Base-by-base conservation (phyloP, 2,329 filamentous ascomycete species). In the Aspergillus jensenii region DNA sequence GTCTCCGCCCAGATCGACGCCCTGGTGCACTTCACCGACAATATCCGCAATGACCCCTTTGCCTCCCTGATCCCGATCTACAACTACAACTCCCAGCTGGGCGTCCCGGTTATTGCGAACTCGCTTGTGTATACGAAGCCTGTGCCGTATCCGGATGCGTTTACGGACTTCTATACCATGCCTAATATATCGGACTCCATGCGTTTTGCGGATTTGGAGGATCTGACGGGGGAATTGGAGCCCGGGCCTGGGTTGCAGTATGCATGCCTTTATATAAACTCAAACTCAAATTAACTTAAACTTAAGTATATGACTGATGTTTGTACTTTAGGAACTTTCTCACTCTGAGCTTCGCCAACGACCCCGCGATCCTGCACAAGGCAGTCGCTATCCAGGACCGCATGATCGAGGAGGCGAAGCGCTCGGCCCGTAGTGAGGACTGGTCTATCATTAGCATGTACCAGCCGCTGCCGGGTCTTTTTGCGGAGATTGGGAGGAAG, bases 41-140 rank as follows among this genome's bases (percentile, higher is more conserved):
- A 64, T 27, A 44, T 59, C 6, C 31, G 49, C 14, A 59, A 61
- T 2, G 62, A 66, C 17, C 63, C 56, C 4, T 56, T 62, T 46
- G 62, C 62, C 2, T 61, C 61, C 48, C 44, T 43, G 62, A 60
- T 83, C 82, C 21, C 82, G 71, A 7, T 68, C 65, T 61, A 73
- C 72, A 12, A 74, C 76, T 62, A 63, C n/a, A 51, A 59, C 60
- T 52, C 67, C 31, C 45, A 59, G 47, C 59, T 66, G 49, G 58
- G 65, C 39, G 15, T 23, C 39, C 35, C 52, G 21, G 12, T 62
- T 46, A 50, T 61, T 25, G 33, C 15, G 6, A 58, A 43, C 27
- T 43, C 48, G 9, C n/a, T 58, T 11, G 45, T 58, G 11, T 59
- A 59, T 35, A 62, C 62, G 9, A 54, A 56, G 31, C 60, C 58